Base-by-base conservation (phyloP, 306 rosid genomes). In the Inga leiocalycina region DNA sequence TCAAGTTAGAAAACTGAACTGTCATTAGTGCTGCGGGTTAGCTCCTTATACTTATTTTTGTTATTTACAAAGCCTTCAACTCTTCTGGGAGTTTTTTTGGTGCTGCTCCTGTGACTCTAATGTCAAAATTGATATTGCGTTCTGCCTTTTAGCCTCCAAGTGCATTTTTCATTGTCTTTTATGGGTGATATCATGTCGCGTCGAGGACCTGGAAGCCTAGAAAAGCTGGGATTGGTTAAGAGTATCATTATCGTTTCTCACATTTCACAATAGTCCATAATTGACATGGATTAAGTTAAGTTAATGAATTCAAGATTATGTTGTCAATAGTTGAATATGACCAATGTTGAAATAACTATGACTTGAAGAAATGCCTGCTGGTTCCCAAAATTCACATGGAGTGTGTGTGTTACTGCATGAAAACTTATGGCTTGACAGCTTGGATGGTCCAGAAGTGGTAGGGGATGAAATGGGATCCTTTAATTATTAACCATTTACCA, bases 231-330 rank as follows among this genome's bases (percentile, higher is more conserved):
- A 54, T 56, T 5, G 37, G 1, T 75, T 79, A 30, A 19, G 76
- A 71, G 49, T 59, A 5, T 69, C 35, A 24, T 19, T 46, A 44
- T 75, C 46, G 10, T 10, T 68, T 52, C 79, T 80, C 61, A 3
- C 80, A 17, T 39, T 39, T 62, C 24, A 24, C 67, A 44, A 30
- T 35, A 4, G 51, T 56, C 46, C 44, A 35, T 39, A 57, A 43
- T 74, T 74, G 64, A 19, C 68, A 8, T 32, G 51, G 17, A 62
- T 61, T 76, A 9, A 76, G 82, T 51, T 78, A 8, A 80, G 82
- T 20, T 5, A 19, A 62, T 71, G 81, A 39, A 45, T 78, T 46
- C 48, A 46, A 11, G 39, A 11, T 62, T 30, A 17, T 77, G 81
- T 24, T 57, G 70, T 9, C 39, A 76, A 56, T 37, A 14, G 57